Evolutionary conservation across 2,329 filamentous ascomycete genomes (phyloP), one percentile per base, ranked within the genome.

Genomic region (Paramyrothecium sp.): DNA sequence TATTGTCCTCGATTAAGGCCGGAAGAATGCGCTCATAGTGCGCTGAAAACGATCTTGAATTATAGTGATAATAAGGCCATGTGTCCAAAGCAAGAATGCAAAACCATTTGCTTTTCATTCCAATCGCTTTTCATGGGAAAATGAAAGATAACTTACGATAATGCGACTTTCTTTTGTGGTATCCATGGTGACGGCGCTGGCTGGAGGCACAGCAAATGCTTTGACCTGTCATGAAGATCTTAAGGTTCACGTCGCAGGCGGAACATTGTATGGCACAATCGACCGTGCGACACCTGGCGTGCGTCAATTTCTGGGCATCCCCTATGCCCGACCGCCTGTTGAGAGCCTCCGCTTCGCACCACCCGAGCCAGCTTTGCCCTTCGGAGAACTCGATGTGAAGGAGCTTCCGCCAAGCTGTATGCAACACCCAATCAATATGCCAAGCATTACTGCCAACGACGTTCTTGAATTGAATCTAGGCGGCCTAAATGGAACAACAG

Each of bases 391-490:
- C 17, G 17, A 19, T 33, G 51, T 30, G 26, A 53, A 17, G 30
- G n/a, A 38, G n/a, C 20, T 53, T 19, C 30, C 51, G n/a, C 51
- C 51, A 3, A 53, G 51, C 33, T 53, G 51, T 33, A 53, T 53
- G 51, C 51, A 53, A 20, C 38, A 34, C 20, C 23, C n/a, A 10
- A 22, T 20, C 11, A 41, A 19, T 20, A 11, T 20, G 17, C 51
- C 51, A 11, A 53, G 21, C 33, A 53, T 53, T 30, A 30, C 20
- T 17, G 38, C 7, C 51, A 30, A 41, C 12, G 51, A 53, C 19
- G 51, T 53, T 11, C 51, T 53, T 17, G 51, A 53, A 20, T 30
- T 53, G 26, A 53, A 53, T 33, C 51, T 53, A 4, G 51, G 51
- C n/a, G 51, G 51, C n/a, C 20, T 53, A 12, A 53, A 53, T 33